These are phyloP conservation scores for Sextonia rubra DNA, from an alignment of 164 flowering plant species.

Conservation along the genomic window DNA sequence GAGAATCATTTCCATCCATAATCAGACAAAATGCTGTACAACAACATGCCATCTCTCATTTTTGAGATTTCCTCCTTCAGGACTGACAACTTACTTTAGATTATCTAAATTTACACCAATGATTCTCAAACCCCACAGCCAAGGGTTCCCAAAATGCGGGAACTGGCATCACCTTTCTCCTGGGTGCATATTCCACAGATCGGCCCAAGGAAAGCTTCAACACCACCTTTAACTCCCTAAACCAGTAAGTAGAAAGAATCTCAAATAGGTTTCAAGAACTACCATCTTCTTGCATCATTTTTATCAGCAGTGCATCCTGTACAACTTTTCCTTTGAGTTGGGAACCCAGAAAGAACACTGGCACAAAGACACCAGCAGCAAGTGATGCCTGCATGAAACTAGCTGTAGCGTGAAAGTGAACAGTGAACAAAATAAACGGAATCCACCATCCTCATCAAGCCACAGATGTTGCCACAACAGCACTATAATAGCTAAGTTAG, in stretches of 20 bases:
- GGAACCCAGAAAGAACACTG: not conserved
- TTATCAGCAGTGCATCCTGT: not conserved
- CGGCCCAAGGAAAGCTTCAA: not conserved
- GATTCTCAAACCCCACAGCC: not conserved
- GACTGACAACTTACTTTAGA: not conserved
- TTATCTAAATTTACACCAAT: not conserved
- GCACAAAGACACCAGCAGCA: not conserved
- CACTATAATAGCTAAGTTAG: not conserved
- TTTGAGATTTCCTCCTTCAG: not conserved
- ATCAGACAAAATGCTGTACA: constrained; percentile 3
- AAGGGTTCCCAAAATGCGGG: not conserved
- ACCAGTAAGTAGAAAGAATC: not conserved
- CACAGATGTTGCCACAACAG: not conserved
- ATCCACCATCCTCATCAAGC: not conserved
- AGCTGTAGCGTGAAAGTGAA: not conserved
- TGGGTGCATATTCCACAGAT: not conserved
- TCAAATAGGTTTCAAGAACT: not conserved
- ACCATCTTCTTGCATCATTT: not conserved
- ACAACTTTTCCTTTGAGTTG: not conserved
- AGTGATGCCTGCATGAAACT: constrained; percentile 1
- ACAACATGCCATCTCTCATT: not conserved
- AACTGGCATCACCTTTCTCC: not conserved
- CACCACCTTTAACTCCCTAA: not conserved
- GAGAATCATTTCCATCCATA: not conserved
- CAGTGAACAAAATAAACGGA: not conserved